Percentiles rank a stretch among this genome's conserved stretches.
Evolutionary conservation across 2,329 filamentous ascomycete genomes (phyloP).

Genomic region (Trichophaea hybrida): DNA sequence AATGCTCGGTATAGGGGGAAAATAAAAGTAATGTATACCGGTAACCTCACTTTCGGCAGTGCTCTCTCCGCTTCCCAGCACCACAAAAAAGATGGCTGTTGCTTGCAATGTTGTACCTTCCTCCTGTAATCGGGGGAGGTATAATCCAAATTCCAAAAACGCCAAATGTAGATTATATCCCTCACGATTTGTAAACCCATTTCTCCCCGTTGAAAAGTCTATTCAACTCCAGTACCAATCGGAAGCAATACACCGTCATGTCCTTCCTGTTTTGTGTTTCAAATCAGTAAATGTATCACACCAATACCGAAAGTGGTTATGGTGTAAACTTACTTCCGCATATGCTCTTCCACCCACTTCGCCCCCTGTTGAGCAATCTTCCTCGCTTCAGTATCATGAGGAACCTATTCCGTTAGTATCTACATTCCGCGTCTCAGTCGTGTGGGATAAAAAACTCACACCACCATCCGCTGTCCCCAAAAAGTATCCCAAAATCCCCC

Average conservation of each 20-base stretch:
- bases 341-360: constrained; percentile 41
- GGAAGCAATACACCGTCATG: constrained; percentile 45
- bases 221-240: constrained; percentile 45
- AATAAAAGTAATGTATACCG: too few relatives aligned
- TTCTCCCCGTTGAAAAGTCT: constrained; percentile 17
- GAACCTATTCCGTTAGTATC: not conserved
- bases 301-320: not conserved
- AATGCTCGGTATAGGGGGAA: too few relatives aligned
- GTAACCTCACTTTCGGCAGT: too few relatives aligned
- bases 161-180: not conserved
- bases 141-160: constrained; percentile 28
- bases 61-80: not conserved
- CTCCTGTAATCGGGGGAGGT: not conserved
- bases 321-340: constrained; percentile 33
- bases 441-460: constrained; percentile 27
- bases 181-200: constrained; percentile 9
- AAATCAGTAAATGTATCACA: not conserved
- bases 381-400: constrained; percentile 11
- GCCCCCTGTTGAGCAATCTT: constrained; percentile 41
- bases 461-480: constrained; percentile 37
- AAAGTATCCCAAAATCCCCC: constrained; percentile 39
- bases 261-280: constrained; percentile 36
- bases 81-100: not conserved
- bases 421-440: not conserved
- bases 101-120: not conserved